A percentile compares a stretch with the other conserved stretches of the same genome.
phyloP scores from a whole-genome alignment of 345 rosid genomes.

The Mangifera indica region DNA sequence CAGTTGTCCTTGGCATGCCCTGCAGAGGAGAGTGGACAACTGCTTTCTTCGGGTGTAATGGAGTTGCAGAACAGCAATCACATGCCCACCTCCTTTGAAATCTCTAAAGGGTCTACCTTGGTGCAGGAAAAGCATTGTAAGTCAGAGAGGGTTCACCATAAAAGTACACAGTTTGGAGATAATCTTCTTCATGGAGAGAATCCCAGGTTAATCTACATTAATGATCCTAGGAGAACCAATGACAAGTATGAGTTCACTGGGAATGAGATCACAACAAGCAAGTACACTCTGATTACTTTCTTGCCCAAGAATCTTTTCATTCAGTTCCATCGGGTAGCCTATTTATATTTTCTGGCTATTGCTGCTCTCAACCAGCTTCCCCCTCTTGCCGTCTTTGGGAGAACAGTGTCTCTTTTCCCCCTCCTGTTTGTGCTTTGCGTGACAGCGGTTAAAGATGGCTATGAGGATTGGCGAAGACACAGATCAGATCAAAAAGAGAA shows the following conservation, averaged over 20 bases:
- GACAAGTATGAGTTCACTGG: constrained; percentile 74
- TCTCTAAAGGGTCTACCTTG: constrained; percentile 33
- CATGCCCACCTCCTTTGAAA: constrained; percentile 43
- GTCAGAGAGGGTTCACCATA: constrained; percentile 42
- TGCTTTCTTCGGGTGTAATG: constrained; percentile 61
- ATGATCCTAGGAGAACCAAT: constrained; percentile 68
- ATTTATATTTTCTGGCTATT: constrained; percentile 69
- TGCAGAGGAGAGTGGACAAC: constrained; percentile 33
- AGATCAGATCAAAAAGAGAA: constrained; percentile 72
- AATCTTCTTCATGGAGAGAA: constrained; percentile 37
- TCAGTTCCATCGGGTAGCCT: constrained; percentile 81
- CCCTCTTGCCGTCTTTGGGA: constrained; percentile 77
- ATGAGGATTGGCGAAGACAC: constrained; percentile 88
- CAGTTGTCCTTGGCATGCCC: constrained; percentile 56
- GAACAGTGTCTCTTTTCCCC: constrained; percentile 78
- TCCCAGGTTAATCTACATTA: constrained; percentile 61
- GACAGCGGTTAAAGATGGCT: constrained; percentile 78
- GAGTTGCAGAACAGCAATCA: constrained; percentile 41
- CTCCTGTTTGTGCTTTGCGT: constrained; percentile 73
- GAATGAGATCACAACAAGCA: constrained; percentile 76
- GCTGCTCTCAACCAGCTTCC: constrained; percentile 87
- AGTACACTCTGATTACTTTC: constrained; percentile 62
- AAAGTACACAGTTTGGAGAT: constrained; percentile 52
- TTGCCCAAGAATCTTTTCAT: constrained; percentile 78
- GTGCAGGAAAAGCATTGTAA: constrained; percentile 37